Conservation (phyloP, 177 flowering plant species). For the Telopea speciosissima region DNA sequence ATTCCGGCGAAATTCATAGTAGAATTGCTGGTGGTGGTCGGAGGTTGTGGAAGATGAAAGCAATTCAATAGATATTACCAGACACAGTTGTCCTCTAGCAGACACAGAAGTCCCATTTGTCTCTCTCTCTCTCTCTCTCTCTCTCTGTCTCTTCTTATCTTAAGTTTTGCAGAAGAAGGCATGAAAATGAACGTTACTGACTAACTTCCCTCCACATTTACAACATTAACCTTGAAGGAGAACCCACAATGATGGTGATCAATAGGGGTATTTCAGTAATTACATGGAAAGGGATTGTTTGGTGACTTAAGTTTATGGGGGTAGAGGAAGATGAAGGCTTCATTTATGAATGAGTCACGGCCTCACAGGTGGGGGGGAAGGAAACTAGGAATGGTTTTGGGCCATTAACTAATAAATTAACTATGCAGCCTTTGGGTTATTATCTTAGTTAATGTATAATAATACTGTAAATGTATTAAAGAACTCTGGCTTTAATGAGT, state of each 20-base stretch:
- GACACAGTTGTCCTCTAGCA: neutral
- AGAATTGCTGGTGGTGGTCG: neutral
- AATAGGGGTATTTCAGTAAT: slow-evolving; percentile 14
- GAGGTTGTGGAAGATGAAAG: neutral
- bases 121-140: neutral
- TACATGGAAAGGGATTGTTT: neutral
- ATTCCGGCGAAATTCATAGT: neutral
- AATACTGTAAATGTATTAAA: too few relatives aligned
- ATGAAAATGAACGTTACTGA: slow-evolving; percentile 14
- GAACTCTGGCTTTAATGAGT: too few relatives aligned
- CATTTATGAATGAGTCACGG: neutral
- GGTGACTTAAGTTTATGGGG: neutral
- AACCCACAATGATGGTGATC: neutral
- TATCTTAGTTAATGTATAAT: too few relatives aligned
- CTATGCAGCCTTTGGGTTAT: too few relatives aligned
- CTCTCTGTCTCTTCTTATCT: neutral
- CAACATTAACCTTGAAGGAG: slow-evolving; percentile 17
- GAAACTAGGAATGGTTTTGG: neutral
- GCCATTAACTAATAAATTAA: too few relatives aligned
- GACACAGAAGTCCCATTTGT: slow-evolving; percentile 1
- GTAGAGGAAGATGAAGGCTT: neutral
- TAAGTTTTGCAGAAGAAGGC: slow-evolving; percentile 14
- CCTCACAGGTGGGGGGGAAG: neutral
- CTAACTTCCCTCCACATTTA: slow-evolving; percentile 12
- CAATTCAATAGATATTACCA: neutral